Base-by-base conservation (phyloP, 1,139 yeast genomes). In the Hyphopichia burtonii region DNA sequence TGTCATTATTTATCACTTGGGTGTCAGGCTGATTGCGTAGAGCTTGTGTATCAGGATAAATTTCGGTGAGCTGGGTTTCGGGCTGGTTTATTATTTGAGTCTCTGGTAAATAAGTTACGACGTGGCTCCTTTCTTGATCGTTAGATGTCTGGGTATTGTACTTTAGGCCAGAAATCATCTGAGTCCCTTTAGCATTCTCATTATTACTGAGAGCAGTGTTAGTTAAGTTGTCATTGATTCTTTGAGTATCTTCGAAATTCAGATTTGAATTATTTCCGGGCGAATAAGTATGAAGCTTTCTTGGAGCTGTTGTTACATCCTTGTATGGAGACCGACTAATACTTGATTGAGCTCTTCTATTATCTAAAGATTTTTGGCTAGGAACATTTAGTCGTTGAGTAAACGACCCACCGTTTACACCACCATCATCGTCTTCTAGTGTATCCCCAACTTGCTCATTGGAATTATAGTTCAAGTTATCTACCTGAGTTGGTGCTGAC, bases 21-120 rank as follows among this genome's bases (percentile, higher is more conserved):
- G 36, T 34, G n/a, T 30, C 33, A 8, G 33, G 17, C n/a, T 30
- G 33, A 16, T 14, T 28, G 17, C 14, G n/a, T 16, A 28, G n/a
- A n/a, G 10, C 20, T 14, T 38, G 41, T 3, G 41, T 33, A 33
- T 38, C 37, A 31, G 36, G 3, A 20, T n/a, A 5, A 3, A 25
- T 25, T 7, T 22, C 14, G 22, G 20, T 30, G 27, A 25, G 28
- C 22, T 37, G 30, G 12, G 35, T 37, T 16, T 20, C 35, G 25
- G 38, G 19, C 15, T 27, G 11, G 12, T 25, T 25, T 8, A 20
- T 20, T 20, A 20, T 6, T 20, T 20, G 23, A 8, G 23, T 20
- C 8, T 14, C 43, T 16, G 28, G 14, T 15, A 10, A n/a, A 10
- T n/a, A n/a, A n/a, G n/a, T n/a, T n/a, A n/a, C n/a, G n/a, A n/a